These are phyloP conservation scores for Leccinum subgranulosum DNA, from an alignment of 768 basidiomycete species.

Conservation along the genomic window DNA sequence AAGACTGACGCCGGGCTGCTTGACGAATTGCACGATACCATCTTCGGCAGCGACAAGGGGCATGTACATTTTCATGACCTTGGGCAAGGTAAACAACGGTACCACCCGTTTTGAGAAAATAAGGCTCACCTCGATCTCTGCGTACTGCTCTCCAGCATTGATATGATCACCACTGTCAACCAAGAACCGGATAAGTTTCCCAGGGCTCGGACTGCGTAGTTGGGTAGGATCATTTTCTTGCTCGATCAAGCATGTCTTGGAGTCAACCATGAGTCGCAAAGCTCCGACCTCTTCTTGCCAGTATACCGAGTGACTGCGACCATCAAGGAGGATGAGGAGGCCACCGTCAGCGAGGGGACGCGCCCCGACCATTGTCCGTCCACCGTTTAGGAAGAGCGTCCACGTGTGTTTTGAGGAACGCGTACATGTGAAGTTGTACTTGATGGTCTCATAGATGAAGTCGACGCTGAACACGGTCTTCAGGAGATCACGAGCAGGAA, in stretches of 20 bases:
- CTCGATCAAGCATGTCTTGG: conserved; percentile 97
- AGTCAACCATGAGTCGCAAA: conserved; percentile 87
- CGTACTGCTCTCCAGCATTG: conserved; percentile 94
- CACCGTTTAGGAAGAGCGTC: conserved; percentile 96
- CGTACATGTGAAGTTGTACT: conserved; percentile 94
- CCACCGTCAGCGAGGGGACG: conserved; percentile 94
- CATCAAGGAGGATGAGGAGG: conserved; percentile 85
- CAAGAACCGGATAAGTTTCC: conserved; percentile 91
- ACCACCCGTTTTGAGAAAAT: not conserved
- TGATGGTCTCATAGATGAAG: conserved; percentile 94
- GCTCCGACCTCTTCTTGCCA: conserved; percentile 99
- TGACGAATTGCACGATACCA: conserved; percentile 92
- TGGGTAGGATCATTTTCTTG: conserved; percentile 99
- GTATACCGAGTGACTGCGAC: conserved; percentile 94
- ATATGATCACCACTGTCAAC: conserved; percentile 98
- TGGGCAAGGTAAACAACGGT: conserved; percentile 23
- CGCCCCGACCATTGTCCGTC: conserved; percentile 86
- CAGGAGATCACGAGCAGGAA: conserved; percentile 88
- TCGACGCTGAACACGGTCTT: conserved; percentile 97
- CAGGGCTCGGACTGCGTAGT: conserved; percentile 91
- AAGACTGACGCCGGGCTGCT: conserved; percentile 95
- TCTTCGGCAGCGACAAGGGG: conserved; percentile 92
- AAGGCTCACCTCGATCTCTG: conserved; percentile 85
- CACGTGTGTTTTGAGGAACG: conserved; percentile 85
- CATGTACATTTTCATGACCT: conserved; percentile 99